Conservation (phyloP, 345 rosid species). For the Erodium maritimum region DNA sequence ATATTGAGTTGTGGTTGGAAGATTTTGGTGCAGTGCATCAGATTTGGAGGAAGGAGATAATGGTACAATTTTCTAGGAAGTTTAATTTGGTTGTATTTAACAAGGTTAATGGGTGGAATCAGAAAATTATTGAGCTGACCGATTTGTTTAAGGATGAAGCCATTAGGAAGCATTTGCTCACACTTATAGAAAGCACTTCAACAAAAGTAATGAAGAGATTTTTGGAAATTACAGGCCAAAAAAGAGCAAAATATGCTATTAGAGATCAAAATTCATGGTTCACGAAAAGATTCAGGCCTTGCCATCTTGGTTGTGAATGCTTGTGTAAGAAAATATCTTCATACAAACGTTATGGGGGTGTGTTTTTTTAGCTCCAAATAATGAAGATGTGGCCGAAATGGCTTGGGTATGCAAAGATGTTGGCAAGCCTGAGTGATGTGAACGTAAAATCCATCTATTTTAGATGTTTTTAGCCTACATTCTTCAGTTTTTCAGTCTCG, state of each 20-base stretch:
- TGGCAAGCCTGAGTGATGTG: too few relatives aligned
- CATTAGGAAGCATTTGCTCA: slow-evolving; percentile 57
- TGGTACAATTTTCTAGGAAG: too few relatives aligned
- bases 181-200: slow-evolving; percentile 65
- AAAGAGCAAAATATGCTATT: slow-evolving; percentile 65
- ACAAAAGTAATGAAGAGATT: slow-evolving; percentile 30
- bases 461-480: too few relatives aligned
- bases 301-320: slow-evolving; percentile 67
- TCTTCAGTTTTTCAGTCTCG: too few relatives aligned
- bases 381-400: too few relatives aligned
- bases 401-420: too few relatives aligned
- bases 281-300: slow-evolving; percentile 37
- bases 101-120: slow-evolving; percentile 10
- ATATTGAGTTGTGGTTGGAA: too few relatives aligned
- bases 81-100: too few relatives aligned
- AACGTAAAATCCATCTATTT: too few relatives aligned
- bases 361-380: too few relatives aligned
- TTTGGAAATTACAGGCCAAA: slow-evolving; percentile 30
- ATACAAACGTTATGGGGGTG: slow-evolving; percentile 58
- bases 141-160: slow-evolving; percentile 28
- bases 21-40: too few relatives aligned
- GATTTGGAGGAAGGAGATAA: too few relatives aligned
- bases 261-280: slow-evolving; percentile 60
- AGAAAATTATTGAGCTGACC: slow-evolving; percentile 7
- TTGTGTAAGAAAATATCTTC: slow-evolving; percentile 63